Conservation (phyloP, 129 eudicot genomes). For the Silybum marianum region DNA sequence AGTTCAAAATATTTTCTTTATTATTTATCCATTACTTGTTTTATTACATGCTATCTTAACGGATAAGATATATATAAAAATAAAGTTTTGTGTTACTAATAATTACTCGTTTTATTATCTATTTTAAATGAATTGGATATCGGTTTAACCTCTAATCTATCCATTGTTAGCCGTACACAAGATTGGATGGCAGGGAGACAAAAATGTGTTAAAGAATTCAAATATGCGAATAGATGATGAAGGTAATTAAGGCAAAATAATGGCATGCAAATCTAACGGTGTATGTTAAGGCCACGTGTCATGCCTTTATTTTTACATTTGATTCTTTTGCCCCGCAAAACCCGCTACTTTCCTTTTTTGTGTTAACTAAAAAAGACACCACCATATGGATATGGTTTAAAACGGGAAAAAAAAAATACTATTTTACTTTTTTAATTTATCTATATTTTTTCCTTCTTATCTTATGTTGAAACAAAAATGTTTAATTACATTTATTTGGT, state of each 20-base stretch:
- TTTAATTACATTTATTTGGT: not conserved
- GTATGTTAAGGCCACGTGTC: slow-evolving; percentile 7
- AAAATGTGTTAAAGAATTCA: not conserved
- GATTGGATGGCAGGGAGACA: no score
- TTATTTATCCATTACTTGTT: no score
- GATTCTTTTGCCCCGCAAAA: slow-evolving; percentile 27
- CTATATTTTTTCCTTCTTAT: not conserved
- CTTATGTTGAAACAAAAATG: not conserved
- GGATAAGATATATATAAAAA: no score
- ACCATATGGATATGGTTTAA: slow-evolving; percentile 23
- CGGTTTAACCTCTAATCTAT: no score
- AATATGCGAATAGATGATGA: slow-evolving; percentile 12
- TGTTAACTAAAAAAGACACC: slow-evolving; percentile 8
- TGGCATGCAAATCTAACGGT: slow-evolving; percentile 18
- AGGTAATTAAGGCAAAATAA: slow-evolving; percentile 17
- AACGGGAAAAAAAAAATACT: slow-evolving; percentile 14
- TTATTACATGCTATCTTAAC: no score
- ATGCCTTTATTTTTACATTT: slow-evolving; percentile 6
- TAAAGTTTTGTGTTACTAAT: no score
- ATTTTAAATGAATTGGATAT: no score
- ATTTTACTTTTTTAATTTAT: not conserved
- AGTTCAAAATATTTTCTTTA: no score
- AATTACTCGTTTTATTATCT: no score
- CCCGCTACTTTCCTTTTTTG: slow-evolving; percentile 36
- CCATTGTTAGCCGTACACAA: no score